Percentiles rank a stretch among this genome's conserved stretches.
Conservation (phyloP, 78 protist genomes). For the Diacronema lutheri region DNA sequence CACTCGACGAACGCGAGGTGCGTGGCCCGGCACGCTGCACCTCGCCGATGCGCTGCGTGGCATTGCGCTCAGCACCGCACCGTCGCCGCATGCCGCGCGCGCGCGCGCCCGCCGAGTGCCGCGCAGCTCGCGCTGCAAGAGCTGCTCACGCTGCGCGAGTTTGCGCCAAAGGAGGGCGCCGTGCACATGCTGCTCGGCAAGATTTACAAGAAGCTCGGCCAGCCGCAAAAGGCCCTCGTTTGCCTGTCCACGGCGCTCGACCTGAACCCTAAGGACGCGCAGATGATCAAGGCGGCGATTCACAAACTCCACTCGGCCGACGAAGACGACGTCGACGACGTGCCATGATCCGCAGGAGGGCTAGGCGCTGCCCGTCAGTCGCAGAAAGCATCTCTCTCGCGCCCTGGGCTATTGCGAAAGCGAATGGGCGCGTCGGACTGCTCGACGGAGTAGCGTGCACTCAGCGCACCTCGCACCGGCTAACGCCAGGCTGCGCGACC, state of each 20-base stretch:
- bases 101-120: no score
- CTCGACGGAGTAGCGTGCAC: no score
- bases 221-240: not conserved
- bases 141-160: not conserved
- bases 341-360: not conserved
- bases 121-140: not conserved
- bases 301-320: not conserved
- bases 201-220: constrained; percentile 1
- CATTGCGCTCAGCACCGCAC: no score
- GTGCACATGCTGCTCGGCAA: not conserved
- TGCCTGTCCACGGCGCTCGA: not conserved
- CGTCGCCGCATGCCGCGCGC: no score
- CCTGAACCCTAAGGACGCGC: constrained; percentile 10
- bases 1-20: not conserved
- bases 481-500: no score
- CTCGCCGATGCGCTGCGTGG: no score
- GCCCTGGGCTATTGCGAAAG: no score
- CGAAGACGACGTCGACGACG: not conserved
- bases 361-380: no score
- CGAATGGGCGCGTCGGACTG: no score
- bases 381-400: no score
- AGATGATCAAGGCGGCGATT: constrained; percentile 2
- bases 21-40: no score
- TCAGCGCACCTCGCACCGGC: no score
- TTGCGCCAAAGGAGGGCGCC: constrained; percentile 2